These are phyloP conservation scores for Ilyonectria mors-panacis DNA, from an alignment of 2,329 filamentous ascomycete species.

Conservation along the genomic window DNA sequence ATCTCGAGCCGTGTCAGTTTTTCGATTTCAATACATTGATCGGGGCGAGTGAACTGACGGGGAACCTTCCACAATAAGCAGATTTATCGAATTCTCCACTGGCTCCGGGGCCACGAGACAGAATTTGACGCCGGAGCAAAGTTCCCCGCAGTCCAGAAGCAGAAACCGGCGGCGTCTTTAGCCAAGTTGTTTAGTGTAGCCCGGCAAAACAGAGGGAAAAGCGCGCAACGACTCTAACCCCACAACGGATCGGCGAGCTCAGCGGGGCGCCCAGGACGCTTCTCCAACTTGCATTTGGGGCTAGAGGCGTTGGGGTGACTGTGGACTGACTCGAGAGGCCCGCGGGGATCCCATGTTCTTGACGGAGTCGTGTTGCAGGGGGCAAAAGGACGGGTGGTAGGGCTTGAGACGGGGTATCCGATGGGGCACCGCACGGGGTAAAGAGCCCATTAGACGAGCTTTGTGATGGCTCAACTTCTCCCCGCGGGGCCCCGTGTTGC, in stretches of 20 bases:
- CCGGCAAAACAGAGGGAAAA: slow-evolving; percentile 5
- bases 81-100: slow-evolving; percentile 25
- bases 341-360: background rate
- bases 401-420: background rate
- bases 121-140: slow-evolving; percentile 24
- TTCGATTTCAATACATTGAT: slow-evolving; percentile 2
- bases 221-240: slow-evolving; percentile 15
- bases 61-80: slow-evolving; percentile 16
- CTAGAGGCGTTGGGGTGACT: background rate
- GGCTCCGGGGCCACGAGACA: background rate
- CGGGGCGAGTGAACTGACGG: background rate
- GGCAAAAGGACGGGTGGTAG: background rate
- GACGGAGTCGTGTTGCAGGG: too few species aligned
- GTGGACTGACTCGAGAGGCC: slow-evolving; percentile 13
- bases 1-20: background rate
- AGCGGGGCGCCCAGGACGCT: background rate
- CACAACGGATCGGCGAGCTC: slow-evolving; percentile 1
- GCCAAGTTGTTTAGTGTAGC: background rate
- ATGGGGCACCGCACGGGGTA: background rate
- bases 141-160: slow-evolving; percentile 20
- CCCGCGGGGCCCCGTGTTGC: slow-evolving; percentile 22
- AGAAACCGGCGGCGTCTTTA: slow-evolving; percentile 11
- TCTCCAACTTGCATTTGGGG: slow-evolving; percentile 13
- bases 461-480: slow-evolving; percentile 14
- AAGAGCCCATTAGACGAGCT: background rate